Base-by-base conservation (phyloP, 2,329 filamentous ascomycete genomes). In the Neofusicoccum kwambonambiense region DNA sequence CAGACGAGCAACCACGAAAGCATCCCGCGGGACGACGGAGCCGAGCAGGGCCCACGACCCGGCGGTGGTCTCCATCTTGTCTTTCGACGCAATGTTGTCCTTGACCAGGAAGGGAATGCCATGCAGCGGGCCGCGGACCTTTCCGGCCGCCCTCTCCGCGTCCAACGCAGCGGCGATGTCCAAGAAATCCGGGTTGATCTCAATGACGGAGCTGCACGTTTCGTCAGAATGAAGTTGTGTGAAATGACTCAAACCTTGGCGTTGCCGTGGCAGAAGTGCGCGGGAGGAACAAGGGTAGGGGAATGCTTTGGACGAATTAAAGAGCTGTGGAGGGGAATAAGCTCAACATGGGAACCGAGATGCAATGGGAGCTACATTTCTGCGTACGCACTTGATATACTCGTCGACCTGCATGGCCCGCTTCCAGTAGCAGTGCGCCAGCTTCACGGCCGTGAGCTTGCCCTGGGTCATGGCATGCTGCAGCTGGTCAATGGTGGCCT, bases 101-200 rank as follows among this genome's bases (percentile, higher is more conserved):
- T 93, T 93, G 68, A 92, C 85, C 2, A 89, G 80, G 73, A 90
- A 90, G 0, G 90, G 90, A 49, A 93, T 90, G 3, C 90, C 90
- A 73, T 93, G 90, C 1, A 93, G 81, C 0, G 86, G 86, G 1
- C 89, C 84, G n/a, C 88, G 83, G 9, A 87, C 74, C 44, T 78
- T 79, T 27, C 87, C 87, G 1, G 77, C 70, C 12, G 73, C 71
- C 17, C 90, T 83, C 75, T 92, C 89, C 0, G 71, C 73, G 69
- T 93, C 90, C 35, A 87, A 79, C 13, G 79, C 71, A 4, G 77
- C 77, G 3, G 90, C 90, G 64, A 92, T 90, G 22, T 76, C 68
- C 39, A 89, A 77, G 9, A 82, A 83, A 72, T 92, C 89, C 0
- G 90, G 89, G 72, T 92, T 92, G 42, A 87, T 69, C 70, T 92